Evolutionary conservation across 192 early-diverging fungal species (phyloP), one percentile per base, ranked within the genome.

Genomic region (Entomortierella lignicola): DNA sequence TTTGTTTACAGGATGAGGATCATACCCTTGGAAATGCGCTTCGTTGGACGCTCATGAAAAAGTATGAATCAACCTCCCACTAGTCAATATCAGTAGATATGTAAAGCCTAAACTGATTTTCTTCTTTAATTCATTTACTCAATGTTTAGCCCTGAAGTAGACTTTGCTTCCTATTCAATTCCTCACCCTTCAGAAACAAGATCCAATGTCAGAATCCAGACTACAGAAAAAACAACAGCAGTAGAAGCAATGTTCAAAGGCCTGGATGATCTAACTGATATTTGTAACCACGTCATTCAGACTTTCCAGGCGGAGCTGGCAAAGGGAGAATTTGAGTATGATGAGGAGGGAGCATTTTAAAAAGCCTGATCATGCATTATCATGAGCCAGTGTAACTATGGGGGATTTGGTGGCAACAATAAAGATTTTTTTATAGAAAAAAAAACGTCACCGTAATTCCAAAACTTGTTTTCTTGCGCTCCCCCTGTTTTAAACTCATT

Each of bases 21-120:
- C 98, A 99, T 80, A 99, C 98, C 4, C 85, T 99, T 8, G 97
- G 96, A 55, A 98, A 98, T 84, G 81, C 95, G 2, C 86, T 99
- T 50, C 90, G 98, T 66, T 96, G 94, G 87, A 84, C 92, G 50
- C 86, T 99, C 18, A 96, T 97, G 92, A 95, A 98, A 77, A 98
- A 98, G 94, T 96, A 87, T 42, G 71, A 1, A 15, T n/a, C n/a
- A 44, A 26, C 8, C n/a, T 8, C 17, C 15, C 17, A n/a, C n/a
- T n/a, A 34, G 39, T 4, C 48, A 50, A 15, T 4, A 50, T 50
- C 15, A 23, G 21, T 4, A 23, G 15, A 23, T 21, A 3, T 50
- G 7, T 54, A 25, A 6, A 54, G 18, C 12, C 7, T 18, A 10
- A 29, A 20, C 32, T n/a, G 20, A 53, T 27, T 42, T 43, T 44